A percentile compares a stretch with the other conserved stretches of the same genome.
Conservation (phyloP, 345 rosid species). For the Populus davidiana region DNA sequence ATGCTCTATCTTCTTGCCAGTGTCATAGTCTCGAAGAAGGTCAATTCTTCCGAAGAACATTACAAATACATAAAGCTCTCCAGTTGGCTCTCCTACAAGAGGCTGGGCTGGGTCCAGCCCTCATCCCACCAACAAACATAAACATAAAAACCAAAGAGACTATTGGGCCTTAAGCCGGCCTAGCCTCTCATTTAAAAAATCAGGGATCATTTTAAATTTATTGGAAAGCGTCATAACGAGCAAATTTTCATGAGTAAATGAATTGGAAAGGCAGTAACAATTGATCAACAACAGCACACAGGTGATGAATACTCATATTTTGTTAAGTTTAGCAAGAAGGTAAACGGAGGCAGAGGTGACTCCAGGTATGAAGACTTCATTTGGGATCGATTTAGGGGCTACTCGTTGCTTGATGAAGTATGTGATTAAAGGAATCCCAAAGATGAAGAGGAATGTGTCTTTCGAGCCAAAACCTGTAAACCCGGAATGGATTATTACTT, state of each 20-base stretch:
- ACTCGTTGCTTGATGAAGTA: slow-evolving; percentile 51
- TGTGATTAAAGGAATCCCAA: slow-evolving; percentile 60
- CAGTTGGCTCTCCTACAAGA: slow-evolving; percentile 73
- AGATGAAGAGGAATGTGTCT: slow-evolving; percentile 55
- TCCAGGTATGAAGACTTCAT: slow-evolving; percentile 67
- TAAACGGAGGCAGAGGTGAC: slow-evolving; percentile 77
- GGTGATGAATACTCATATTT: slow-evolving; percentile 33
- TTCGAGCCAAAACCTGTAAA: slow-evolving; percentile 72
- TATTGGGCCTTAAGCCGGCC: too few relatives aligned
- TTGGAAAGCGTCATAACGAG: too few relatives aligned
- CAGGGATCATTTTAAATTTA: too few relatives aligned
- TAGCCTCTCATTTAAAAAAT: too few relatives aligned
- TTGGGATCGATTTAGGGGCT: slow-evolving; percentile 43
- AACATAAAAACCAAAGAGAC: too few relatives aligned
- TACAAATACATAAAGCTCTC: slow-evolving; percentile 70
- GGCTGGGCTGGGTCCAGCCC: slow-evolving; percentile 8
- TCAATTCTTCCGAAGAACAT: slow-evolving; percentile 87
- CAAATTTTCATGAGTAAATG: background rate
- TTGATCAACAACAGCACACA: background rate
- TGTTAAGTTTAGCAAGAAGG: slow-evolving; percentile 68
- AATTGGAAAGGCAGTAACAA: background rate
- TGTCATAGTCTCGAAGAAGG: slow-evolving; percentile 85
- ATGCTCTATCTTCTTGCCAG: slow-evolving; percentile 82
- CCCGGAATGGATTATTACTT: slow-evolving; percentile 49
- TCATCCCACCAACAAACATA: too few relatives aligned